A percentile compares a stretch with the other conserved stretches of the same genome.
Conservation (phyloP, 768 basidiomycete species). For the Termitomyces sp. region DNA sequence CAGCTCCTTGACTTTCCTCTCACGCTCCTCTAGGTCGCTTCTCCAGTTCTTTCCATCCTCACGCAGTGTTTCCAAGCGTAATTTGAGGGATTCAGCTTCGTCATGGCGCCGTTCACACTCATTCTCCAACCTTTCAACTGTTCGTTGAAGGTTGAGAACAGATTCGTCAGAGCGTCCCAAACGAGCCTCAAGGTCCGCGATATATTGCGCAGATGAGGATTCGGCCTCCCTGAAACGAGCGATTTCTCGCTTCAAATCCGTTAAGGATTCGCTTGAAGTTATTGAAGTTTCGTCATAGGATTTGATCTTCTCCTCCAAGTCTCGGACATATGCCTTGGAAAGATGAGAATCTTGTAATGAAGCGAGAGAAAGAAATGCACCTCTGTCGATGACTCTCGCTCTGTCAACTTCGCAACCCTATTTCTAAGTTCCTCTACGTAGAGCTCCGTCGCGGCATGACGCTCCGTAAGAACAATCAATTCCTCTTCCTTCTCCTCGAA, state of each 20-base stretch:
- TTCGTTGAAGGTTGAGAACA: constrained; percentile 59
- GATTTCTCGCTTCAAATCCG: constrained; percentile 83
- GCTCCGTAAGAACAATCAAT: constrained; percentile 56
- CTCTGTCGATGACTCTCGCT: constrained; percentile 91
- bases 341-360: constrained; percentile 11
- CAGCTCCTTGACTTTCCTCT: constrained; percentile 68
- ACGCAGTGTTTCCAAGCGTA: constrained; percentile 63
- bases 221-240: constrained; percentile 74
- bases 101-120: constrained; percentile 73
- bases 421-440: constrained; percentile 85
- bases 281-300: constrained; percentile 76
- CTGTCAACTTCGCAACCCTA: constrained; percentile 76
- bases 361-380: constrained; percentile 34
- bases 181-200: constrained; percentile 81
- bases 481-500: constrained; percentile 91
- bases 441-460: constrained; percentile 75
- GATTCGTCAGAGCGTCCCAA: constrained; percentile 78
- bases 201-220: constrained; percentile 68
- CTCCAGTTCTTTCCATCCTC: constrained; percentile 81
- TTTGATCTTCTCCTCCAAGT: constrained; percentile 91
- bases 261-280: constrained; percentile 73
- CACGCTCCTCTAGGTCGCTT: constrained; percentile 79
- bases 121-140: constrained; percentile 71
- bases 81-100: constrained; percentile 68
- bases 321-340: constrained; percentile 81